A percentile compares a stretch with the other conserved stretches of the same genome.
Conservation (phyloP, 179 eudicot species). For the Gypsophila paniculata region DNA sequence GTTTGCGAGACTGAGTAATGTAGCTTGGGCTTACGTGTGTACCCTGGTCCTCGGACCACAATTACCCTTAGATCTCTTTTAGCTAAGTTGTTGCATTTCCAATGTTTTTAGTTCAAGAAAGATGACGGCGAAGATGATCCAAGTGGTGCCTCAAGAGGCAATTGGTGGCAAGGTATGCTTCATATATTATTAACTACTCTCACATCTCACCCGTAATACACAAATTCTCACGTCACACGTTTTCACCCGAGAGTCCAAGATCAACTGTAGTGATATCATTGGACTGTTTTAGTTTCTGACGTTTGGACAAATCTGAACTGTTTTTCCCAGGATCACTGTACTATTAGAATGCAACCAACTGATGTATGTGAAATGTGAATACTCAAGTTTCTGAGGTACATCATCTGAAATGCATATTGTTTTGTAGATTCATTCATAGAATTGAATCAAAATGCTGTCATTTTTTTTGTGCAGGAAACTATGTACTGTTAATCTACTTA, state of each 20-base stretch:
- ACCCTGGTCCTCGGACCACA: background rate
- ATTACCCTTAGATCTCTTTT: background rate
- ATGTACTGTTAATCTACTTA: conserved; percentile 5
- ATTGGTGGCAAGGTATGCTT: conserved; percentile 53
- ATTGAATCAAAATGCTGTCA: background rate
- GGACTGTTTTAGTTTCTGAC: background rate
- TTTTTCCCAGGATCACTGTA: conserved; percentile 39
- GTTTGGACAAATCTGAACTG: background rate
- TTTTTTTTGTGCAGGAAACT: conserved; percentile 12
- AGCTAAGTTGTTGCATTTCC: conserved; percentile 8
- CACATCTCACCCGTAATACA: background rate
- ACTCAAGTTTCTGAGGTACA: conserved; percentile 21
- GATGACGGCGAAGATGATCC: conserved; percentile 39
- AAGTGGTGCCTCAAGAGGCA: conserved; percentile 41
- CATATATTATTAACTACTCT: background rate
- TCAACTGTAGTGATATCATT: too few relatives aligned
- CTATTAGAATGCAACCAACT: conserved; percentile 22
- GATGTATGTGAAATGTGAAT: conserved; percentile 18
- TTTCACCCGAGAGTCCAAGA: too few relatives aligned
- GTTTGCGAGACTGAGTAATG: background rate
- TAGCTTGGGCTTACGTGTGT: background rate
- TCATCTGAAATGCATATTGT: background rate
- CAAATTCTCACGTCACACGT: too few relatives aligned
- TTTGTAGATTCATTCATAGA: background rate
- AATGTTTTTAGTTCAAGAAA: conserved; percentile 35